Evolutionary conservation across 768 basidiomycete genomes (phyloP).

Genomic region (Lactarius quietus): DNA sequence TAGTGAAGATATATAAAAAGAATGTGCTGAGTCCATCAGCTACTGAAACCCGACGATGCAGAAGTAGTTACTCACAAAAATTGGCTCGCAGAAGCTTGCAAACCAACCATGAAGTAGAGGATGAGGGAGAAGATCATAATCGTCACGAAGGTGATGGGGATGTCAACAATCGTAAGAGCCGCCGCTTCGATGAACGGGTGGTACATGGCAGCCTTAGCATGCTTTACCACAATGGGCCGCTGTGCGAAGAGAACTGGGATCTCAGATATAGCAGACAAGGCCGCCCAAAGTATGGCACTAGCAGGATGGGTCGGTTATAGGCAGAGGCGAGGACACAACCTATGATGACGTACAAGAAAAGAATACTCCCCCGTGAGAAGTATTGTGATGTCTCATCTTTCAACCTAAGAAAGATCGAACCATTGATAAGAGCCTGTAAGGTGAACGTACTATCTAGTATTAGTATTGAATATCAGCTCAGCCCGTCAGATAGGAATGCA

Average conservation of each 20-base stretch:
- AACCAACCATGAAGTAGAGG: conserved; percentile 58
- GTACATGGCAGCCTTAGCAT: conserved; percentile 60
- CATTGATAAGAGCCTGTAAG: conserved; percentile 52
- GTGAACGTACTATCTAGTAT: conserved; percentile 45
- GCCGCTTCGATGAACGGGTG: conserved; percentile 53
- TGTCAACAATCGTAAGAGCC: conserved; percentile 59
- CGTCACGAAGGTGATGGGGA: conserved; percentile 52
- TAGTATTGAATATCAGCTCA: background rate
- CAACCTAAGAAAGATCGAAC: conserved; percentile 60
- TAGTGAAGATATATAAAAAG: conserved; percentile 53
- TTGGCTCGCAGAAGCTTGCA: conserved; percentile 52
- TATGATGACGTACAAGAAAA: conserved; percentile 59
- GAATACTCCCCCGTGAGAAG: conserved; percentile 70
- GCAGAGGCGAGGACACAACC: background rate
- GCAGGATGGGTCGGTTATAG: background rate
- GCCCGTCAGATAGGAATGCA: background rate
- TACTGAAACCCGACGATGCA: background rate
- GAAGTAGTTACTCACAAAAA: conserved; percentile 53
- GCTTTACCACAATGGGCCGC: conserved; percentile 56
- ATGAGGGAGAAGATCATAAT: conserved; percentile 46
- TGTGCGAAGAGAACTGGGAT: conserved; percentile 55
- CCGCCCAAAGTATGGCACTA: conserved; percentile 57
- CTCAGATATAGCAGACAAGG: conserved; percentile 59
- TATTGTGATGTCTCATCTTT: conserved; percentile 54
- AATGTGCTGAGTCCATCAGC: conserved; percentile 42